A percentile compares a stretch with the other conserved stretches of the same genome.
phyloP scores from a whole-genome alignment of 495 filamentous ascomycete species.

The Penicillium bialowiezense region DNA sequence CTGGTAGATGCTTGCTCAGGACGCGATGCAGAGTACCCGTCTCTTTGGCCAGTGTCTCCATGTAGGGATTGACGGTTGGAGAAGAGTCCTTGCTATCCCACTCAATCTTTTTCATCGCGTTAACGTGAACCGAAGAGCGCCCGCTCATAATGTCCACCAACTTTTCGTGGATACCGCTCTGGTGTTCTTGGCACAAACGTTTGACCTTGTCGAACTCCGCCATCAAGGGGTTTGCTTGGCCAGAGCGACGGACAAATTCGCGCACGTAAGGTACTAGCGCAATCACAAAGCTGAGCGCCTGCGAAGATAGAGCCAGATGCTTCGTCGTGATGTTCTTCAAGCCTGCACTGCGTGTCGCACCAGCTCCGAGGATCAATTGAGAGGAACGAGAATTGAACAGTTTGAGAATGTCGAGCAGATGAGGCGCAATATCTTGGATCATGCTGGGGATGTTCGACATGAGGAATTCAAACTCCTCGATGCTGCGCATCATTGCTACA shows the following conservation, averaged over 20 bases:
- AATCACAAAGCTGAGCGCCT: conserved; percentile 84
- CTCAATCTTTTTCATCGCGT: conserved; percentile 69
- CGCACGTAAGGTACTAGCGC: conserved; percentile 85
- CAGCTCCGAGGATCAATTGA: conserved; percentile 92
- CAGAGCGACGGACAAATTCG: conserved; percentile 83
- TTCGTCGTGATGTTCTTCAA: conserved; percentile 96
- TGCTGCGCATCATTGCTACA: conserved; percentile 70
- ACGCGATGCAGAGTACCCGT: conserved; percentile 86
- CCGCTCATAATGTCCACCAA: conserved; percentile 93
- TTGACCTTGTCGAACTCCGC: conserved; percentile 92
- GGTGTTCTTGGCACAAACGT: conserved; percentile 87
- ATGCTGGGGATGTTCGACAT: conserved; percentile 82
- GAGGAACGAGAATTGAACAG: conserved; percentile 92
- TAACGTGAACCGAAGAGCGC: conserved; percentile 68
- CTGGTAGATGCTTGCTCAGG: conserved; percentile 78
- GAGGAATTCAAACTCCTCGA: conserved; percentile 78
- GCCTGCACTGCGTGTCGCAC: conserved; percentile 85
- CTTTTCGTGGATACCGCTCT: conserved; percentile 90
- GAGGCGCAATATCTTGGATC: conserved; percentile 75
- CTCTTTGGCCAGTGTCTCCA: conserved; percentile 89
- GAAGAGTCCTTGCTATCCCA: conserved; percentile 58
- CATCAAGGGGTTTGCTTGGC: conserved; percentile 62
- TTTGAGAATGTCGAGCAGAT: conserved; percentile 71
- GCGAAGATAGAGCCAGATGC: conserved; percentile 88
- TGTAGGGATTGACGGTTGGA: conserved; percentile 62